Percentiles rank a stretch among this genome's conserved stretches.
Conservation (phyloP, 1,139 yeast species). For the Geotrichum macrosporum region DNA sequence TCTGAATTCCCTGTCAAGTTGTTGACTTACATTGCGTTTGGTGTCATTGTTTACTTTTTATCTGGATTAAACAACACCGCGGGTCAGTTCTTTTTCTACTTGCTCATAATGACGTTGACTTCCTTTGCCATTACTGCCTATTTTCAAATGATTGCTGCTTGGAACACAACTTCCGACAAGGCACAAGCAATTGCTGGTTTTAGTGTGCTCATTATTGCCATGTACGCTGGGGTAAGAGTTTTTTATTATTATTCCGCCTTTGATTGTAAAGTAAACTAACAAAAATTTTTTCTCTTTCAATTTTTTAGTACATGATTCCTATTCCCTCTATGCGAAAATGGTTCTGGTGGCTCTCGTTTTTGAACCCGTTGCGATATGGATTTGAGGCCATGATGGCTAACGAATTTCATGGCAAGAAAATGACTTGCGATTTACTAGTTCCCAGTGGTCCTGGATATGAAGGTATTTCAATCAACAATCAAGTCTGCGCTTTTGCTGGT, state of each 20-base stretch:
- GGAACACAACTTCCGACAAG: slow-evolving; percentile 48
- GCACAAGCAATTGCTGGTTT: slow-evolving; percentile 60
- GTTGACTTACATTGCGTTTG: slow-evolving; percentile 35
- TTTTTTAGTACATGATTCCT: slow-evolving; percentile 43
- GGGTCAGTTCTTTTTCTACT: slow-evolving; percentile 41
- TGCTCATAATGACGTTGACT: slow-evolving; percentile 38
- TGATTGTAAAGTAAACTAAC: too few relatives aligned
- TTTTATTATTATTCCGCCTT: slow-evolving; percentile 40
- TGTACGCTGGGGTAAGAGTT: slow-evolving; percentile 28
- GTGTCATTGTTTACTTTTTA: slow-evolving; percentile 41
- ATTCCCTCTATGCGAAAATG: slow-evolving; percentile 48
- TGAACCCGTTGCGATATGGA: slow-evolving; percentile 47
- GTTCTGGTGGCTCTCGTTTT: slow-evolving; percentile 49
- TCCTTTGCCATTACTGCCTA: slow-evolving; percentile 49
- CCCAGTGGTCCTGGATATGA: slow-evolving; percentile 41
- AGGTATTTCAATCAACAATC: slow-evolving; percentile 36
- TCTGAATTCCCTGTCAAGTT: slow-evolving; percentile 40
- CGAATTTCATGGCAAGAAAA: slow-evolving; percentile 44
- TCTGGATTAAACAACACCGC: slow-evolving; percentile 40
- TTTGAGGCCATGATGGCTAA: slow-evolving; percentile 46
- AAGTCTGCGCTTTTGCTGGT: slow-evolving; percentile 44
- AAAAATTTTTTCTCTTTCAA: slow-evolving; percentile 33
- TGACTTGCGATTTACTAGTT: slow-evolving; percentile 38
- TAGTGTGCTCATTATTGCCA: slow-evolving; percentile 39
- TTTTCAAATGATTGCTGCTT: slow-evolving; percentile 56